Base-by-base conservation (phyloP, 164 flowering plant genomes). In the Pachysandra terminalis region DNA sequence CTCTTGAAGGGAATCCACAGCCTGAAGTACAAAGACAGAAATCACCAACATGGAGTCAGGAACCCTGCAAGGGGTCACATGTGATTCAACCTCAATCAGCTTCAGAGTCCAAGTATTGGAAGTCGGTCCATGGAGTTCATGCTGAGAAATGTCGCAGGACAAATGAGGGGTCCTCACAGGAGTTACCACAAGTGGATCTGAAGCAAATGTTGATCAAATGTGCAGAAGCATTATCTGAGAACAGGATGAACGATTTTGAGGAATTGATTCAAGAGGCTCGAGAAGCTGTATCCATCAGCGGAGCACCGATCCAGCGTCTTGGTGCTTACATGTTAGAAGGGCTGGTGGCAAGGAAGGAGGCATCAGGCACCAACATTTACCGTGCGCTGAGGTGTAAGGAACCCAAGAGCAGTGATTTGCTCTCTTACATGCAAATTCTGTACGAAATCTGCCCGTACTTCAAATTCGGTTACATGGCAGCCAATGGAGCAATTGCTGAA, bases 331-430 rank as follows among this genome's bases (percentile, higher is more conserved):
- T 82, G 78, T 61, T 82, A 3, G 37, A 32, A 32, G 3, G 5
- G 37, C 37, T 32, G 37, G 3, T 32, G 37, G 37, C 37, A 32
- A 32, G 37, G 7, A 71, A 68, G 53, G 81, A 73, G 59, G 69
- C 72, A 0, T 79, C 85, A 10, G 85, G 85, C 16, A 63, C 70
- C 0, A 74, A 66, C 55, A 73, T 82, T n/a, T 82, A 80, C 65
- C 71, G 3, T 32, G 37, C 3, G 7, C 37, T 32, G 37, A 7
- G 7, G 37, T 32, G 37, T 32, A 32, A 32, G 37, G 7, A 32
- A 32, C 7, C 37, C 37, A 32, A 32, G 37, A 32, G 66, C 35
- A 49, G 56, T 41, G 79, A 76, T 51, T 23, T 63, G 52, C 69
- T 76, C 21, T 72, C 75, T 5, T 63, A 63, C 41, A 76, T 76